A percentile compares a stretch with the other conserved stretches of the same genome.
phyloP scores from a whole-genome alignment of 306 rosid genomes.

The cucumber (Cucumis sativus) region DNA sequence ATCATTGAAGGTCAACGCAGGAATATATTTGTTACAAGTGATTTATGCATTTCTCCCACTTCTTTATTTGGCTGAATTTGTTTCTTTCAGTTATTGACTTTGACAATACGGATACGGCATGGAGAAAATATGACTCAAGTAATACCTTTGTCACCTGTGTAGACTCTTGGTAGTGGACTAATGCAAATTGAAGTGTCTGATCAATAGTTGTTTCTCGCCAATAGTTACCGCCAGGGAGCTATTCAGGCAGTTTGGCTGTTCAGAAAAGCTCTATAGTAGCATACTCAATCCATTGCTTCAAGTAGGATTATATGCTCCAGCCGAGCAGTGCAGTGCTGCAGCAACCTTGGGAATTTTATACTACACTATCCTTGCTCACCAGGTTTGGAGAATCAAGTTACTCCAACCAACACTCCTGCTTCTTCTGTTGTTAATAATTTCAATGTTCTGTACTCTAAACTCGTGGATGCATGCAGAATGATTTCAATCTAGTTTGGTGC shows the following conservation, averaged over 20 bases:
- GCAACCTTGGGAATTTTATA: constrained; percentile 35
- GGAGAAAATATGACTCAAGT: constrained; percentile 45
- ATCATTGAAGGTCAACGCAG: background rate
- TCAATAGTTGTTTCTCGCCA: constrained; percentile 11
- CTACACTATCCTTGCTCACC: constrained; percentile 35
- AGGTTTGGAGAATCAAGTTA: constrained; percentile 23
- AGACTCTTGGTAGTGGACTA: background rate
- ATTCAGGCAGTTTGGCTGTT: constrained; percentile 40
- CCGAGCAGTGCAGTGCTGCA: constrained; percentile 54
- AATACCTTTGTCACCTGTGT: constrained; percentile 8
- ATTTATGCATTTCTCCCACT: background rate
- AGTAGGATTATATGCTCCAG: constrained; percentile 39
- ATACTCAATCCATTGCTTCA: constrained; percentile 40
- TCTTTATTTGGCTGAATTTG: background rate
- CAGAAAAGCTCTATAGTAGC: constrained; percentile 32
- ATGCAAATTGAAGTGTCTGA: background rate
- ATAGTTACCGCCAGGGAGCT: constrained; percentile 51
- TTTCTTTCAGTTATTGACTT: constrained; percentile 36
- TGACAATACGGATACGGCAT: constrained; percentile 40
- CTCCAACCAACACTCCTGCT: background rate
- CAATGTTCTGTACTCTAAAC: background rate
- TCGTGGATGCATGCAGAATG: constrained; percentile 26
- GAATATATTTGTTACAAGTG: background rate
- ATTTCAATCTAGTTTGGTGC: constrained; percentile 37
- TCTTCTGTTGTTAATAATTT: background rate